Conservation (phyloP, 2,329 filamentous ascomycete genomes). For the Talaromyces piceae region DNA sequence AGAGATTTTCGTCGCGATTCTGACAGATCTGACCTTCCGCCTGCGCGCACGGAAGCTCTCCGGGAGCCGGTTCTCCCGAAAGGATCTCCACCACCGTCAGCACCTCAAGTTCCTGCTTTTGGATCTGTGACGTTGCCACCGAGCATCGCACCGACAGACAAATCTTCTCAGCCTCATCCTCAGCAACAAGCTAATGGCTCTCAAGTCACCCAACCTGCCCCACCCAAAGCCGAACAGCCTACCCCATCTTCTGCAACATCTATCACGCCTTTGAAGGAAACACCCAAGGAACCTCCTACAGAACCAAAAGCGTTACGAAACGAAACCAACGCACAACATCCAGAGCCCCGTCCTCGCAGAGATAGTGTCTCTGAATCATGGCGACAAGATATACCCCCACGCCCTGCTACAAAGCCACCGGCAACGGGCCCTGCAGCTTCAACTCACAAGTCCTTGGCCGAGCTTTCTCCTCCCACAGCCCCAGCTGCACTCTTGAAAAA, state of each 20-base stretch:
- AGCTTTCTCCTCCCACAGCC: slow-evolving; percentile 30
- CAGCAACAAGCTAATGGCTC: background rate
- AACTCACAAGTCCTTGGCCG: slow-evolving; percentile 18
- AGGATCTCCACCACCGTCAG: slow-evolving; percentile 31
- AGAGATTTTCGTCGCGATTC: slow-evolving; percentile 27
- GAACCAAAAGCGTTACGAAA: slow-evolving; percentile 37
- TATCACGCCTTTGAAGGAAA: background rate
- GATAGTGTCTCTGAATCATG: slow-evolving; percentile 17
- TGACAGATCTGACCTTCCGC: slow-evolving; percentile 21
- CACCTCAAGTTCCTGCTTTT: slow-evolving; percentile 38
- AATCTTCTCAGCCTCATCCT: slow-evolving; percentile 13
- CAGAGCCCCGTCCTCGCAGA: slow-evolving; percentile 21
- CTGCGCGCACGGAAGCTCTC: slow-evolving; percentile 19
- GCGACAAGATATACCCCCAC: slow-evolving; percentile 21
- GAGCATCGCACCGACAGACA: slow-evolving; percentile 16
- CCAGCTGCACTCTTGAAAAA: slow-evolving; percentile 28
- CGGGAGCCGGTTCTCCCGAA: slow-evolving; percentile 24
- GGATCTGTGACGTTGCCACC: slow-evolving; percentile 29
- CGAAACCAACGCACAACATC: slow-evolving; percentile 16
- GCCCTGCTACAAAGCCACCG: slow-evolving; percentile 16
- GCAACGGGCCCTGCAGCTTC: slow-evolving; percentile 11
- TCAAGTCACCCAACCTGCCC: background rate
- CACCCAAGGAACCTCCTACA: slow-evolving; percentile 37
- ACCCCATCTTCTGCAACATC: slow-evolving; percentile 15
- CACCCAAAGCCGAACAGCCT: slow-evolving; percentile 11